These are phyloP conservation scores for Allium cepa DNA, from an alignment of 106 monocot genomes.

Conservation along the genomic window DNA sequence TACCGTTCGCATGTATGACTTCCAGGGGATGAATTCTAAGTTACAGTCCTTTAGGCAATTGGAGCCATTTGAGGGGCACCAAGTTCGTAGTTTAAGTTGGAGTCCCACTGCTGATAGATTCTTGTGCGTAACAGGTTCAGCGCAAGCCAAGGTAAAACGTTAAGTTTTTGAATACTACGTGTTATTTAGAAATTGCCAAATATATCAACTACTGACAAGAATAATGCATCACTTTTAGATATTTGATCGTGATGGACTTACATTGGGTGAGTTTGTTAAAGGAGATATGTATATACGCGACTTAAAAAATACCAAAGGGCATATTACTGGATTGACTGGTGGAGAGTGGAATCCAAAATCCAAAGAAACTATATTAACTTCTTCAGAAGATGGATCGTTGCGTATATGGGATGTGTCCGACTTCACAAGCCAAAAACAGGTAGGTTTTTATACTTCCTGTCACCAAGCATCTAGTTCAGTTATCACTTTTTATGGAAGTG, in stretches of 20 bases:
- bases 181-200: not conserved
- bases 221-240: constrained; percentile 51
- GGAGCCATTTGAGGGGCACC: constrained; percentile 94
- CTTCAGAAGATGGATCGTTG: constrained; percentile 95
- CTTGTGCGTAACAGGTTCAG: constrained; percentile 90
- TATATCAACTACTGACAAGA: not conserved
- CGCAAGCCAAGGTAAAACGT: constrained; percentile 74
- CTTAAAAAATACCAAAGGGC: constrained; percentile 96
- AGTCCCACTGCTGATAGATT: constrained; percentile 87
- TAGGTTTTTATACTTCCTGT: constrained; percentile 2
- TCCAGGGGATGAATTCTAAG: constrained; percentile 96
- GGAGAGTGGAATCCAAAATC: constrained; percentile 97
- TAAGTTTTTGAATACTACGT: no score
- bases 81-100: constrained; percentile 95
- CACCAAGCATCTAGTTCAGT: no score
- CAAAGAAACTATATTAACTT: constrained; percentile 87
- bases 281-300: constrained; percentile 99
- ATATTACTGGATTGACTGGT: constrained; percentile 88
- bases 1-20: constrained; percentile 95
- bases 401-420: constrained; percentile 96
- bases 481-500: no score
- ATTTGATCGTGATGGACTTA: constrained; percentile 94
- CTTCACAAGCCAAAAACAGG: constrained; percentile 94
- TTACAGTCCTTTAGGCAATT: constrained; percentile 93
- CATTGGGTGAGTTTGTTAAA: constrained; percentile 90